A percentile compares a stretch with the other conserved stretches of the same genome.
These are phyloP conservation scores for Plasmodium inui DNA, from an alignment of 169 alveolate species.

Conservation along the genomic window DNA sequence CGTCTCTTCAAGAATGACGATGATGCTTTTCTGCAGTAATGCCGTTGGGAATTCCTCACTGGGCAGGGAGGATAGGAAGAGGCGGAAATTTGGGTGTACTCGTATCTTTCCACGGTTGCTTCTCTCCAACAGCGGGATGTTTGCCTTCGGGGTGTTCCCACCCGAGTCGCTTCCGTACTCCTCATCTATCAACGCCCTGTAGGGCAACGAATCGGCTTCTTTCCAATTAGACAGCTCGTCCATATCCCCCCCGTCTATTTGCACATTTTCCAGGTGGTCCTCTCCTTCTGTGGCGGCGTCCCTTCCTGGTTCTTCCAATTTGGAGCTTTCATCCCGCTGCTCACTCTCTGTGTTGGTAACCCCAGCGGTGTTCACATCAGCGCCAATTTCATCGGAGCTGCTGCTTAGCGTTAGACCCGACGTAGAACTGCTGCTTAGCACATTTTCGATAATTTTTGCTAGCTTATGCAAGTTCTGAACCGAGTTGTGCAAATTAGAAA, in stretches of 20 bases:
- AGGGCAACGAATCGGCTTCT: not conserved
- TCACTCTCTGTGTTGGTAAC: not conserved
- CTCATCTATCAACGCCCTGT: constrained; percentile 16
- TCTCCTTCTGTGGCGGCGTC: not conserved
- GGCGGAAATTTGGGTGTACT: constrained; percentile 94
- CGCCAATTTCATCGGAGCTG: constrained; percentile 13
- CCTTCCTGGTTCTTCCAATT: not conserved
- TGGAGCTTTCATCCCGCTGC: not conserved
- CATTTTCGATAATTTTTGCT: constrained; percentile 44
- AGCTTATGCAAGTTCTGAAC: constrained; percentile 23
- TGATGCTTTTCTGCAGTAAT: constrained; percentile 94
- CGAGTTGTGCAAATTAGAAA: constrained; percentile 67
- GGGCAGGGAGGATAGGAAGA: constrained; percentile 95
- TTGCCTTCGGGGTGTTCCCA: not conserved
- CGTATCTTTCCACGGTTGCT: constrained; percentile 75
- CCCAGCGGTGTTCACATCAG: not conserved
- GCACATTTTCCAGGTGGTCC: not conserved
- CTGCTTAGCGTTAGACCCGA: not conserved
- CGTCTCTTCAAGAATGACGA: constrained; percentile 96
- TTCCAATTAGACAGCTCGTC: not conserved
- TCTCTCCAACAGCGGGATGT: constrained; percentile 37
- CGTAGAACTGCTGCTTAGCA: not conserved
- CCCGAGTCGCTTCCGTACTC: not conserved
- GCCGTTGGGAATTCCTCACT: constrained; percentile 95
- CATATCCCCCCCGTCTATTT: not conserved